Evolutionary conservation across 495 filamentous ascomycete species (phyloP), one percentile per base, ranked within the genome.

Genomic region (Penicillium lividum): DNA sequence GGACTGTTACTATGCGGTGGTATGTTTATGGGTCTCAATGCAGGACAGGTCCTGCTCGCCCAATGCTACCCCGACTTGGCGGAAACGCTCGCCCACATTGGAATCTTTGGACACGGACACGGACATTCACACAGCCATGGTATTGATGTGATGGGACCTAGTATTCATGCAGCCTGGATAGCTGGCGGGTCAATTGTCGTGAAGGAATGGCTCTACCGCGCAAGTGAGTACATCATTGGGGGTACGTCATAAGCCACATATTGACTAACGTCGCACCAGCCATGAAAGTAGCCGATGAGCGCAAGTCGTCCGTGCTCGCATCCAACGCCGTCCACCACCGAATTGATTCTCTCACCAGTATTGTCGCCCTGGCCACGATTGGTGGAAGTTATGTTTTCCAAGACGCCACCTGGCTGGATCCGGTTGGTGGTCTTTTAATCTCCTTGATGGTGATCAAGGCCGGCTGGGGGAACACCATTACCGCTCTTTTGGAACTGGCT

Each of bases 241-340:
- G 13, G 34, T 42, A 40, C 1, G 34, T 52, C 10, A 15, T 28
- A 36, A 52, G 18, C 33, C 33, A 16, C 48, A 28, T 31, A 33
- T 51, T 28, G 38, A 40, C 38, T 40, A 27, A 31, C 11, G 10
- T 51, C 30, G n/a, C 16, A 11, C 45, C 55, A 96, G 92, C 93
- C 31, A 95, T 98, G 87, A 97, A 96, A 81, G 84, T 98, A 54
- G 93, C 94, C n/a, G 85, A 86, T 61, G 90, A 96, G 67, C 87
- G 92, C 65, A 96, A 97, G 69, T 96, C 92, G 3, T 93, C 92
- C 15, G 92, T 98, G 53, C 86, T 98, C n/a, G 92, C 93, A 22
- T 96, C 91, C 49, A 98, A 98, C 70, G 94, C 94, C 4, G 81
- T 96, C 60, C 94, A 98, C 73, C 94, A 98, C 78, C 90, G 94